phyloP scores from a whole-genome alignment of 768 basidiomycete species.

The Boletus insuetus region DNA sequence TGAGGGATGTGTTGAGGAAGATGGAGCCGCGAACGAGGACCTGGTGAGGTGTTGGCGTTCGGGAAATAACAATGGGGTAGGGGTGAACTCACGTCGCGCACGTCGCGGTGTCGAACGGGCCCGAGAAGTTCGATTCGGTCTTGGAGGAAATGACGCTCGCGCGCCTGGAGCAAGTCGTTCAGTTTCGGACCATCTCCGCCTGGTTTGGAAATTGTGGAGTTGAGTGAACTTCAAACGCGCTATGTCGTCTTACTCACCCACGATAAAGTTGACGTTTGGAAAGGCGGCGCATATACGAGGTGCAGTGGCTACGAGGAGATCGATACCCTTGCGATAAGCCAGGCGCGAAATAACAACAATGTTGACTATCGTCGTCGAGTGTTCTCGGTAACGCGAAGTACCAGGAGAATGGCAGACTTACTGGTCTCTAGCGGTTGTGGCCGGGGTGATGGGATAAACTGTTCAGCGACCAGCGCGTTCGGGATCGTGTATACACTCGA shows the following conservation, averaged over 20 bases:
- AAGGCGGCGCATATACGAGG: constrained; percentile 85
- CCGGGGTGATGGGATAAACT: constrained; percentile 66
- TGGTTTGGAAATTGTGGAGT: constrained; percentile 24
- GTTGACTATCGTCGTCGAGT: constrained; percentile 54
- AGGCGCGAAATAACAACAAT: constrained; percentile 89
- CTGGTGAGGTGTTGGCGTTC: constrained; percentile 35
- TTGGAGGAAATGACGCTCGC: constrained; percentile 86
- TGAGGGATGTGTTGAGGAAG: constrained; percentile 93
- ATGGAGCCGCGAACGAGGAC: constrained; percentile 86
- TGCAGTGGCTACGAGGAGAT: constrained; percentile 88
- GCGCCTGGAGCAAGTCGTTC: constrained; percentile 92
- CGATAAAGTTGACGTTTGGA: constrained; percentile 83
- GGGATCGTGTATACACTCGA: constrained; percentile 87
- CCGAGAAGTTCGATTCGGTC: constrained; percentile 92
- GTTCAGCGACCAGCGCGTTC: constrained; percentile 83
- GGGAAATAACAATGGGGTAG: too few relatives aligned
- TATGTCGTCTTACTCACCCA: constrained; percentile 47
- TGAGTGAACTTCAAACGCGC: background rate
- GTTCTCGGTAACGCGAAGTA: background rate
- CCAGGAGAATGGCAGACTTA: constrained; percentile 24
- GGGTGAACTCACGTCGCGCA: constrained; percentile 59
- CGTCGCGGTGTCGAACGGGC: constrained; percentile 74
- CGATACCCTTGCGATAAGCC: constrained; percentile 94
- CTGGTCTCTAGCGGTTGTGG: constrained; percentile 52
- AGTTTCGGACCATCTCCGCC: constrained; percentile 96